Percentiles rank a stretch among this genome's conserved stretches.
Conservation (phyloP, 2,329 filamentous ascomycete species). For the Pestalotiopsis sp. region DNA sequence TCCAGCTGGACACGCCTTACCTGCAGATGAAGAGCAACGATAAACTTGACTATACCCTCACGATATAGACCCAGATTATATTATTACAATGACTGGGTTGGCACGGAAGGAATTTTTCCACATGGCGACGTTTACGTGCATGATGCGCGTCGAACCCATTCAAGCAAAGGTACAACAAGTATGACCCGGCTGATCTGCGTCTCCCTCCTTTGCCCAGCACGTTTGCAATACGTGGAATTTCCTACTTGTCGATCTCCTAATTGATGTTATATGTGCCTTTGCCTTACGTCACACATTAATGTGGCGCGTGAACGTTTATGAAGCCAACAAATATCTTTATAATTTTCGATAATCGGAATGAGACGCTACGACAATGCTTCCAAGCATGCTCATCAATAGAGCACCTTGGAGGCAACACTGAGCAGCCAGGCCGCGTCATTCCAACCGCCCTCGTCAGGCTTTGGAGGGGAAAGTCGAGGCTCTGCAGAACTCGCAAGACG, state of each 20-base stretch:
- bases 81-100: too few relatives aligned
- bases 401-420: slow-evolving; percentile 62
- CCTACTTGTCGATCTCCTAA: too few relatives aligned
- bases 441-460: slow-evolving; percentile 60
- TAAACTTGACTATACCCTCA: background rate
- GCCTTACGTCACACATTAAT: too few relatives aligned
- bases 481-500: slow-evolving; percentile 29
- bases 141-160: too few relatives aligned
- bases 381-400: slow-evolving; percentile 40
- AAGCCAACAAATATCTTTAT: background rate
- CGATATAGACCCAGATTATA: too few relatives aligned
- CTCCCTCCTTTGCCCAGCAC: too few relatives aligned
- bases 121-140: too few relatives aligned
- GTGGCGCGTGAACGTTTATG: too few relatives aligned
- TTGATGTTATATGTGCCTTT: background rate
- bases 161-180: too few relatives aligned
- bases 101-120: too few relatives aligned
- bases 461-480: slow-evolving; percentile 48
- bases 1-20: background rate
- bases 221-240: too few relatives aligned
- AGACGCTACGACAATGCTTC: background rate
- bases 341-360: background rate
- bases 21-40: background rate
- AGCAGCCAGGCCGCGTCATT: slow-evolving; percentile 68
- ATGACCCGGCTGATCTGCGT: too few relatives aligned